Percentiles rank a stretch among this genome's conserved stretches.
Conservation (phyloP, 805 yeast genomes). For the Candida qinlingensis region DNA sequence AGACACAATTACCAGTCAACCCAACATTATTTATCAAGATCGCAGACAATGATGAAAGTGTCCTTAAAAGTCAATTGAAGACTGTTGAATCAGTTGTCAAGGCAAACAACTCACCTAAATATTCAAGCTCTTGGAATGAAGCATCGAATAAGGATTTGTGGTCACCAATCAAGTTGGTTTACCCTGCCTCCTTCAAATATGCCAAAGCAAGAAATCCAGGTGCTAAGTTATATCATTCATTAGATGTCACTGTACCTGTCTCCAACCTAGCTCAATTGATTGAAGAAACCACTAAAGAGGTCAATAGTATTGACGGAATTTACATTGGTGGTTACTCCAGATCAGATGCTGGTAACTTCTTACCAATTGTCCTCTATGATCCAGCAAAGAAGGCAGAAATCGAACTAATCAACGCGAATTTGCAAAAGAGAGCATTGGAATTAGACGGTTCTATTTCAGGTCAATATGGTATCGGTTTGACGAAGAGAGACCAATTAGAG, state of each 20-base stretch:
- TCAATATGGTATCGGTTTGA: conserved; percentile 77
- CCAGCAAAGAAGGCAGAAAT: conserved; percentile 43
- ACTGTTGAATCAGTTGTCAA: conserved; percentile 41
- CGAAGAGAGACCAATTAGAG: conserved; percentile 53
- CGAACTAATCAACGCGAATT: conserved; percentile 42
- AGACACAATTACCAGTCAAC: conserved; percentile 33
- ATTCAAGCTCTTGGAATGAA: conserved; percentile 51
- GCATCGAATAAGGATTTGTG: conserved; percentile 60
- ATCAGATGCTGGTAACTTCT: conserved; percentile 78
- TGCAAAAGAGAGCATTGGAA: conserved; percentile 57
- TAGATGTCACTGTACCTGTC: conserved; percentile 77
- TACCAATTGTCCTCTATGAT: conserved; percentile 54
- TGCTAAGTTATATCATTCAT: conserved; percentile 35
- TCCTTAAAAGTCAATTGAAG: conserved; percentile 37
- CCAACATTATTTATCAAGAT: conserved; percentile 62
- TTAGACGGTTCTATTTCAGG: conserved; percentile 80
- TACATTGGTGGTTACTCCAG: conserved; percentile 63
- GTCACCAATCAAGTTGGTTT: conserved; percentile 63
- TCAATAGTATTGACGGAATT: conserved; percentile 45
- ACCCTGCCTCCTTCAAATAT: conserved; percentile 58
- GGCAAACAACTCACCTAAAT: conserved; percentile 42
- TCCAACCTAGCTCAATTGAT: conserved; percentile 57
- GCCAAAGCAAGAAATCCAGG: conserved; percentile 38
- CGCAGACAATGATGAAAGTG: conserved; percentile 38
- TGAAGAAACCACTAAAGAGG: conserved; percentile 50